Base-by-base conservation (phyloP, 2,329 filamentous ascomycete genomes). In the Neurospora sp. region DNA sequence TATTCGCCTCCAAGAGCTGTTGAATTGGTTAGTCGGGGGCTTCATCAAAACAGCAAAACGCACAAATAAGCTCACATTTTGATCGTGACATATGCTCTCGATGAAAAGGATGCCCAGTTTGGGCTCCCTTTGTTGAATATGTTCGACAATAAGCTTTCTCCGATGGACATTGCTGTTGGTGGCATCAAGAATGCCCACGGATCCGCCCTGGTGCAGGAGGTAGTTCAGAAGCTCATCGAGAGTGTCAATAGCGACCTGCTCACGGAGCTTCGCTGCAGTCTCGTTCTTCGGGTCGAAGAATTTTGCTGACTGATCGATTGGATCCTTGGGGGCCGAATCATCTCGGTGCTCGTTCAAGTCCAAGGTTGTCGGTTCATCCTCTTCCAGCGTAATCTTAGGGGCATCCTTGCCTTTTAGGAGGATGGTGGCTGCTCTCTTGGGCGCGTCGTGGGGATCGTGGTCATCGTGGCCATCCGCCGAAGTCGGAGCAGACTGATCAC, bases 271-370 rank as follows among this genome's bases (percentile, higher is more conserved):
- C 68, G 93, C 88, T 0, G 95, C 96, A 71, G 88, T 88, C 75
- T 90, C 86, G 77, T 99, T 99, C 70, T 89, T 87, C 0, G 96
- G 96, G 73, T 99, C 93, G 77, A 99, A 99, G 81, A 99, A 99
- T 71, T 87, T 89, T 67, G 96, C 94, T 8, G 92, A 94, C 80
- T 99, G 95, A 74, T 98, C 94, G 79, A 93, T 90, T 13, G 82
- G 81, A 68, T 88, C 86, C 38, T 62, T 67, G 10, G 66, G 38
- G 38, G 66, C 67, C 33, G 46, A 39, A 36, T 68, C 69, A 38
- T 66, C 68, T n/a, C 62, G 68, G 28, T 70, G 68, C n/a, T 70
- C 70, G 70, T 81, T 79, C 58, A 84, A 79, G 19, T 82, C 80
- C 67, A 82, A 76, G 38, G 74, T 74, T 0, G 82, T 80, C 1